Percentiles rank a stretch among this genome's conserved stretches.
These are phyloP conservation scores for Isoetes engelmannii DNA, from an alignment of 83 land plant species.

Conservation along the genomic window DNA sequence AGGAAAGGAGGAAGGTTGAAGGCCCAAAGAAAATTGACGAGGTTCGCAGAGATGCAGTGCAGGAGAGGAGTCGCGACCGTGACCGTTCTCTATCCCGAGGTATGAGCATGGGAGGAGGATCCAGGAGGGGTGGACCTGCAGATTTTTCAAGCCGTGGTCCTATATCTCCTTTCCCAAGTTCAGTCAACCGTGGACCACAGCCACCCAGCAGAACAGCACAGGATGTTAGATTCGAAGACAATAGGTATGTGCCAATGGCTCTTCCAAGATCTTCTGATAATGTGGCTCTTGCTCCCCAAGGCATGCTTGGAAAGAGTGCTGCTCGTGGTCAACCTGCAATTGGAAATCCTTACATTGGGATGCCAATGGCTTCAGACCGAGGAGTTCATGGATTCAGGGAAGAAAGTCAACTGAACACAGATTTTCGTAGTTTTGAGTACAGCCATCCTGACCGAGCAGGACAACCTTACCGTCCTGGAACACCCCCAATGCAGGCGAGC, in stretches of 20 bases:
- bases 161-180: constrained; percentile 22
- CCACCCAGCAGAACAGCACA: constrained; percentile 25
- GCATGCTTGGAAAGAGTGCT: constrained; percentile 69
- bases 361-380: constrained; percentile 19
- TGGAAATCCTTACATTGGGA: neutral
- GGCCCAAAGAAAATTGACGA: constrained; percentile 96
- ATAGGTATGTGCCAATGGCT: constrained; percentile 47
- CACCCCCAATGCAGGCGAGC: constrained; percentile 3
- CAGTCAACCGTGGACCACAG: constrained; percentile 30
- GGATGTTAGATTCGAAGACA: constrained; percentile 64
- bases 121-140: constrained; percentile 36
- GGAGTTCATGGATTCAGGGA: constrained; percentile 3
- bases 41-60: constrained; percentile 89
- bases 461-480: neutral
- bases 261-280: constrained; percentile 54
- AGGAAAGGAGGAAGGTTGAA: constrained; percentile 84
- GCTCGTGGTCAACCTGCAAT: constrained; percentile 42
- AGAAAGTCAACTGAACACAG: no score
- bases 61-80: constrained; percentile 58
- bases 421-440: no score
- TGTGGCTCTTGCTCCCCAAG: constrained; percentile 77
- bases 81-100: constrained; percentile 38
- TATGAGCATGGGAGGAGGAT: constrained; percentile 37
- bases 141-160: constrained; percentile 60
- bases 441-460: no score